Base-by-base conservation (phyloP, 179 eudicot species). In the Sideroxylon spinosum region DNA sequence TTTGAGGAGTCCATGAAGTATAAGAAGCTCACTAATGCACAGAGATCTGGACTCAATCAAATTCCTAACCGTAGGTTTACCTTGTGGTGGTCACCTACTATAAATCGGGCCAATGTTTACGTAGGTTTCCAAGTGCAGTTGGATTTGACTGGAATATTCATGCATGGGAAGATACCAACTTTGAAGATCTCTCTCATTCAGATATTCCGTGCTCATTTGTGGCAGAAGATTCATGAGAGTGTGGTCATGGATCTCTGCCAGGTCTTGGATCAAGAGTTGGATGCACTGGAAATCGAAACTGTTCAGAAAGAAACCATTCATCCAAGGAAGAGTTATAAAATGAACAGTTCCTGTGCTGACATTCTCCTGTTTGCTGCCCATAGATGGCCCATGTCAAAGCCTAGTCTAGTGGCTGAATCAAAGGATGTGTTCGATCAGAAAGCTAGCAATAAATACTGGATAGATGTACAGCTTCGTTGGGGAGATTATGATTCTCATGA, bases 1-100 rank as follows among this genome's bases (percentile, higher is more conserved):
- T 96, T 96, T 81, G 99, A 96, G 92, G 99, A 96, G 90, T 96
- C 99, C 48, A 96, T 96, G 99, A 96, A 96, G 86, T 96, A 96
- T 64, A 96, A 96, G 84, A 96, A 96, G 85, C 81, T 96, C 85
- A 96, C 99, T 0, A 96, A 96, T 87, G 99, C 99, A 23, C 99
- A 96, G 79, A 87, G 99, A 89, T 96, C 99, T 74, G 99, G 99
- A 72, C 89, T 96, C 77, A 96, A 96, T 78, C 99, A 96, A 84
- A 96, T 96, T 79, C 99, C 99, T 6, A 96, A 96, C 81, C 95
- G 99, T 78, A 89, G 99, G 81, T 96, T 96, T 79, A 96, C 99
- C 23, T 88, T 96, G 20, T 96, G 99, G 99, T 96, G 99, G 99
- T 96, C 99, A 26, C 99, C 99, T 53, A 96, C 99, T 0, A 96